phyloP scores from a whole-genome alignment of 768 basidiomycete genomes.

The Omphalotus guepiniiformis region DNA sequence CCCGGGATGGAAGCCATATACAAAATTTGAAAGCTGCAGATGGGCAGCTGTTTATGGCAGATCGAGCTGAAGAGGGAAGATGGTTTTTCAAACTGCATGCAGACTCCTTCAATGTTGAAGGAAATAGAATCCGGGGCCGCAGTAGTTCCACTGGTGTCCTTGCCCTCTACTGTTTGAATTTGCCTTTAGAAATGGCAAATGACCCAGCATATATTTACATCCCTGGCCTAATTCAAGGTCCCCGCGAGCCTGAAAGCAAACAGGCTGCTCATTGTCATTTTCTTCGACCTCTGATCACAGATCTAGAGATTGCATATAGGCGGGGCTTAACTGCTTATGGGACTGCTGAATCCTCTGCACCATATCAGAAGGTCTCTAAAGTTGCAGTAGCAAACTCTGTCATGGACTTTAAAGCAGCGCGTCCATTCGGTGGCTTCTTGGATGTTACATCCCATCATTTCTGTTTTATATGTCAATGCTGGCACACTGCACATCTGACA shows the following conservation, averaged over 20 bases:
- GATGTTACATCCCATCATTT: neutral
- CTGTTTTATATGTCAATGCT: neutral
- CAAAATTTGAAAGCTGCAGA: neutral
- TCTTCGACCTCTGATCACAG: neutral
- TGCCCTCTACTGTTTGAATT: neutral
- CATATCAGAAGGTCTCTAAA: neutral
- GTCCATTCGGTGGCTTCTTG: neutral
- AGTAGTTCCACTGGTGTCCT: conserved; percentile 1
- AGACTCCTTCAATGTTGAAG: conserved; percentile 5
- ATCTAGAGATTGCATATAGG: neutral
- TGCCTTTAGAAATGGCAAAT: neutral
- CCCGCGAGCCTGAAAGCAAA: conserved; percentile 1
- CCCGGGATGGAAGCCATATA: neutral
- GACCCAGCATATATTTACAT: conserved; percentile 7
- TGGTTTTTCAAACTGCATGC: conserved; percentile 5
- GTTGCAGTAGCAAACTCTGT: neutral
- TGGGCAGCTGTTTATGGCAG: neutral
- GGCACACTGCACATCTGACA: neutral
- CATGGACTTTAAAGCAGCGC: neutral
- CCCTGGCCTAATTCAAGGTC: conserved; percentile 3
- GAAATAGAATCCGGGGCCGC: neutral
- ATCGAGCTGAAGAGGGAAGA: conserved; percentile 1
- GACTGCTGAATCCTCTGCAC: neutral
- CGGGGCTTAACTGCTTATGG: neutral
- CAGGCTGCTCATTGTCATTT: neutral